Base-by-base conservation (phyloP, 495 filamentous ascomycete genomes). In the Aspergillus conjunctus region DNA sequence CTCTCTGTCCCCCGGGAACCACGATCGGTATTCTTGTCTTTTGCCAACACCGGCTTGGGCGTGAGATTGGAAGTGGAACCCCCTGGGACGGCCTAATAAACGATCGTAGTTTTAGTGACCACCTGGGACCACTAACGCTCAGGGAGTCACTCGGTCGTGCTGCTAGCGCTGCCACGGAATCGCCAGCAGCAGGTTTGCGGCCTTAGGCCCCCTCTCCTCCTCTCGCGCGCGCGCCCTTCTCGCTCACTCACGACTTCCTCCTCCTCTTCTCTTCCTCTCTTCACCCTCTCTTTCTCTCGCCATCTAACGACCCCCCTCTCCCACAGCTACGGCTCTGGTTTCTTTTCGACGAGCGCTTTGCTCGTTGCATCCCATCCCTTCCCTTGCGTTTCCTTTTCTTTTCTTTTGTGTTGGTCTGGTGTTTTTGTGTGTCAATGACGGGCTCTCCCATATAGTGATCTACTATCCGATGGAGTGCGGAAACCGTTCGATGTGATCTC, bases 321-420 rank as follows among this genome's bases (percentile, higher is more conserved):
- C 48, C 61, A 51, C 57, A 51, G 57, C 55, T 55, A 49, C 59
- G 56, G 57, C 39, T 54, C 59, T 59, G 61, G 59, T 67, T 5
- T 53, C 51, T 64, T 58, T 56, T 49, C 56, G 32, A 60, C 60
- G 61, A 63, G 63, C 63, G 58, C 50, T 52, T 57, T 26, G 63
- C 63, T 66, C 63, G 63, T 67, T 51, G 59, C 44, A 56, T 58
- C 55, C 61, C 57, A 59, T 61, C 64, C 62, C 59, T 63, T 61
- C 62, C 30, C 59, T 63, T 61, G 61, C 32, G 32, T 68, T 68
- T 66, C 51, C 64, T 66, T 66, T 62, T 43, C 63, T 58, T 34
- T 61, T 66, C 60, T 63, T 66, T 75, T 66, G 63, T 73, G 64
- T 67, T 69, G 67, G 64, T 67, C 64, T 63, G 67, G 67, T 53